These are phyloP conservation scores for Leccinum disarticulatum DNA, from an alignment of 768 basidiomycete genomes.

Conservation along the genomic window DNA sequence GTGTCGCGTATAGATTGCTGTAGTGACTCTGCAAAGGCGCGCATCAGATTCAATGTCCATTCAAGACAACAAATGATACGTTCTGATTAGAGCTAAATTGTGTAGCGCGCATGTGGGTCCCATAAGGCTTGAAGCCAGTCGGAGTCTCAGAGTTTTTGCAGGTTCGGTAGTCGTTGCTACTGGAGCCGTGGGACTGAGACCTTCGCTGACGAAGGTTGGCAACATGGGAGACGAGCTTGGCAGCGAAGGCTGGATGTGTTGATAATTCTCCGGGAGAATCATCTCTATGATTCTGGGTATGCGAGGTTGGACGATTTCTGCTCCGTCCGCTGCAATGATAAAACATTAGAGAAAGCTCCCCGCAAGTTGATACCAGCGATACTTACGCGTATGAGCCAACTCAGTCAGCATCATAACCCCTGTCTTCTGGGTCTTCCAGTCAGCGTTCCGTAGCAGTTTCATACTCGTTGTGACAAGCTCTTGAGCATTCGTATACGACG, in stretches of 20 bases:
- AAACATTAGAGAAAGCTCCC: background rate
- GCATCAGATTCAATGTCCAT: background rate
- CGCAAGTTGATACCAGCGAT: background rate
- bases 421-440: conserved; percentile 23
- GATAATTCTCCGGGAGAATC: conserved; percentile 7
- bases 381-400: conserved; percentile 19
- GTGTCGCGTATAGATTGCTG: background rate
- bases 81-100: conserved; percentile 16
- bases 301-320: background rate
- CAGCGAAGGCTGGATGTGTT: background rate
- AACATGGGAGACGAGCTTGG: background rate
- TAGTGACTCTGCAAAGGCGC: background rate
- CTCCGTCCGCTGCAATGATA: background rate
- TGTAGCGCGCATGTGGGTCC: conserved; percentile 26
- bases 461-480: conserved; percentile 17
- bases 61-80: background rate
- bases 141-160: background rate
- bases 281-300: background rate
- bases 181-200: background rate
- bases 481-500: conserved; percentile 6
- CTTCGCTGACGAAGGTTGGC: background rate
- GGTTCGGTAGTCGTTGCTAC: too few species aligned
- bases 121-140: conserved; percentile 20
- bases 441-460: background rate
- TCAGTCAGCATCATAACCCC: conserved; percentile 23